Conservation (phyloP, 257 asterid genomes). For the Plantago elongata region DNA sequence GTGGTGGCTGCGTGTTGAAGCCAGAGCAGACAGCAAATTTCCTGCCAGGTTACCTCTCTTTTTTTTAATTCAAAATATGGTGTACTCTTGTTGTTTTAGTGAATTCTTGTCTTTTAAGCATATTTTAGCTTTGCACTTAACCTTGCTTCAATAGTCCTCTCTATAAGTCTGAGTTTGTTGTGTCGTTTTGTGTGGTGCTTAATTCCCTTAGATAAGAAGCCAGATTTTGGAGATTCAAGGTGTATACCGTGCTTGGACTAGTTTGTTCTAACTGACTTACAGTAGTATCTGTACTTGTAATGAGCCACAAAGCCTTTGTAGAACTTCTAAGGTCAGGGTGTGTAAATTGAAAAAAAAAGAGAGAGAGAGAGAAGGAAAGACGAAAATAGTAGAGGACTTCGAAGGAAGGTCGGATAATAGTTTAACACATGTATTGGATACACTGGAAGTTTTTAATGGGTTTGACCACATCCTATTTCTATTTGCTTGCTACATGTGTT, state of each 20-base stretch:
- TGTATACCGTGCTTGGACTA: constrained; percentile 11
- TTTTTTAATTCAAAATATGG: constrained; percentile 11
- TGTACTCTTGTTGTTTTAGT: constrained; percentile 7
- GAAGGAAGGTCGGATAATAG: too few relatives aligned
- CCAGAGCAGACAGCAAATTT: constrained; percentile 92
- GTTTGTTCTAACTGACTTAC: background rate
- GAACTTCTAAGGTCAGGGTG: too few relatives aligned
- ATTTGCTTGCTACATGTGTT: too few relatives aligned
- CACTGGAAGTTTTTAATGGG: too few relatives aligned
- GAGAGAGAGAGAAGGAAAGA: too few relatives aligned
- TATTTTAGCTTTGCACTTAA: constrained; percentile 11
- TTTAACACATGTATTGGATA: too few relatives aligned
- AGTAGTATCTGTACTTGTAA: background rate
- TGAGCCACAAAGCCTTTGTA: background rate
- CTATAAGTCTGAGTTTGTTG: constrained; percentile 3
- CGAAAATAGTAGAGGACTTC: too few relatives aligned
- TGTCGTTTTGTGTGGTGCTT: constrained; percentile 6
- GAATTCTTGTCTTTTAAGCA: background rate
- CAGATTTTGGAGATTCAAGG: background rate
- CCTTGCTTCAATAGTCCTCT: constrained; percentile 13
- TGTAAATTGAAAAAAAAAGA: too few relatives aligned
- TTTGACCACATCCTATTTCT: too few relatives aligned
- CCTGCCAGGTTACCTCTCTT: constrained; percentile 77
- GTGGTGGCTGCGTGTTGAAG: constrained; percentile 99
- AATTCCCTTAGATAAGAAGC: constrained; percentile 5